Conservation (phyloP, 768 basidiomycete species). For the Lactarius quietus region DNA sequence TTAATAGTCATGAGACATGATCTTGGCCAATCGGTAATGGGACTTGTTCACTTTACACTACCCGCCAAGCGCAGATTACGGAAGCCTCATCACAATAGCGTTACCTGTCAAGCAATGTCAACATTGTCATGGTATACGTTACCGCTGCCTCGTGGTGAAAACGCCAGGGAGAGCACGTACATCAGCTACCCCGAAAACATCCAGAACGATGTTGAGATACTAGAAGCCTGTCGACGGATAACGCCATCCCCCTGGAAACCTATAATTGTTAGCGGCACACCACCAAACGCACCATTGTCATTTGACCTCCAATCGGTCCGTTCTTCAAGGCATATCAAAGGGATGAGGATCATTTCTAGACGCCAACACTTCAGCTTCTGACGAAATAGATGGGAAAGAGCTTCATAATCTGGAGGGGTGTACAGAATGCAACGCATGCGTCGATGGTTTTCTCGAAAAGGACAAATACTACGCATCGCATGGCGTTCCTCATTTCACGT, state of each 20-base stretch:
- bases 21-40: conserved; percentile 9
- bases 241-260: neutral
- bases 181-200: neutral
- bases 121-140: neutral
- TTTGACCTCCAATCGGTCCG: neutral
- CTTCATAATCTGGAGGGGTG: conserved; percentile 7
- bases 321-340: neutral
- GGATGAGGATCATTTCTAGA: conserved; percentile 9
- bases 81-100: neutral
- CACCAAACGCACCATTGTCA: neutral
- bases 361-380: neutral
- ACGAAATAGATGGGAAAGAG: neutral
- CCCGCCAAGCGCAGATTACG: conserved; percentile 10
- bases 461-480: neutral
- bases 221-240: neutral
- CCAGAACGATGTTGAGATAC: neutral
- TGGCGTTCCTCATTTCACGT: neutral
- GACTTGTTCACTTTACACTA: neutral
- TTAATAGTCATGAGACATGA: neutral
- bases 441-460: neutral
- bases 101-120: neutral
- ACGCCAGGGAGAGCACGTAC: neutral
- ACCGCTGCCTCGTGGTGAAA: neutral
- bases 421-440: neutral
- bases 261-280: neutral